Base-by-base conservation (phyloP, 1,139 yeast genomes). In the Nakaseomyces bracarensis region DNA sequence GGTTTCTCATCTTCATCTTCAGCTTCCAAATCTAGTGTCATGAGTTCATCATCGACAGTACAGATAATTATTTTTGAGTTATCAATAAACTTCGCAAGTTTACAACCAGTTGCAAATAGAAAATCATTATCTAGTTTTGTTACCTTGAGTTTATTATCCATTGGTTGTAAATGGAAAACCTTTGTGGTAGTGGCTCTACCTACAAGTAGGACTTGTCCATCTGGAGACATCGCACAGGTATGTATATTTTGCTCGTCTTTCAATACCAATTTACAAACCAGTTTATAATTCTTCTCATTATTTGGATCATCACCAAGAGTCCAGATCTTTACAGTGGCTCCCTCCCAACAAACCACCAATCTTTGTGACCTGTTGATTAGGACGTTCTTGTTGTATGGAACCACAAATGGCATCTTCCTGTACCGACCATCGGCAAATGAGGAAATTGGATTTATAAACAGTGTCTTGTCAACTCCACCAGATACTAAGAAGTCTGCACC, bases 381-480 rank as follows among this genome's bases (percentile, higher is more conserved):
- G 5, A 82, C 71, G 52, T 79, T 79, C 13, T 81, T 72, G 18
- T 66, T 66, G 34, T 40, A 84, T 47, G 80, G 81, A 18, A 69
- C 66, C 46, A 78, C 73, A 22, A 79, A 68, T 26, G 87, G 76
- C 36, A 91, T 63, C 63, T 83, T 87, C 49, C 79, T 71, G 54
- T 82, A 81, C 47, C 75, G 76, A 14, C 93, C 89, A 54, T 79
- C 83, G 47, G 79, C 78, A 60, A 91, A 89, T 14, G 65, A 57
- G 30, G 68, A 68, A 29, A 81, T 66, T 1, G 93, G 75, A 57
- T 77, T 83, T 28, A 91, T 71, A 3, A 84, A 89, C 44, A 91
- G 67, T 14, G 80, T 72, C 54, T 84, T 74, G 61, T 91, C 97
- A 15, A 85, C 93, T 49, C 97, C 97, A 42, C 95, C 96, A 54